Evolutionary conservation across 2,329 filamentous ascomycete species (phyloP), one percentile per base, ranked within the genome.

Genomic region (Corniculantispora saksenae): DNA sequence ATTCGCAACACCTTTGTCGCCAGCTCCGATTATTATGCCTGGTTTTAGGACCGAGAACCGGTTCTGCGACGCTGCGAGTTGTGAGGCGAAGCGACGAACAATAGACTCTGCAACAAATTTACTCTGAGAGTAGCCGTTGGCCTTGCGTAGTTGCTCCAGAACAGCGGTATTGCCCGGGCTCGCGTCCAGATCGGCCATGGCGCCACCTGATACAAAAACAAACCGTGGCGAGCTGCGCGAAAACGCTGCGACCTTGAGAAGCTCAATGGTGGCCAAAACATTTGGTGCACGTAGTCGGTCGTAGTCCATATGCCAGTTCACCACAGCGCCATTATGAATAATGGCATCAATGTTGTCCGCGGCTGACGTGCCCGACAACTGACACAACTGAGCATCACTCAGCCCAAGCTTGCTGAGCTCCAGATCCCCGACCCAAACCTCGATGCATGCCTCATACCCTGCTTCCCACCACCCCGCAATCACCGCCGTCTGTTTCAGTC

Each of bases 291-390:
- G 86, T 68, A 97, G 83, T 51, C 86, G 85, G 17, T 87, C 84
- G 76, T 97, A 97, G 9, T 86, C 88, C 71, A 88, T 84, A 35
- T 96, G 87, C 93, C 92, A 97, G 74, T 97, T 90, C 10, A 91
- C 88, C 40, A 84, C 81, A n/a, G 92, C 92, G 54, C 92, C 94
- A 73, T 97, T 97, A 81, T 97, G 90, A 43, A 93, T 85, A 9
- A 93, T 81, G 1, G 89, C 84, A 72, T 95, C 91, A 0, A 89
- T 89, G 50, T 88, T 83, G 6, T 88, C 78, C 2, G 9, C 23
- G 23, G 29, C 15, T 2, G 45, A 7, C 2, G 84, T 81, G 7
- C 9, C 57, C 21, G 63, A 61, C 5, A 97, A 74, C 12, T 78
- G 80, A 51, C 88, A 80, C 90, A 91, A 96, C 2, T 80, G 80